Conservation (phyloP, 805 yeast species). For the Nakazawaea sp. region DNA sequence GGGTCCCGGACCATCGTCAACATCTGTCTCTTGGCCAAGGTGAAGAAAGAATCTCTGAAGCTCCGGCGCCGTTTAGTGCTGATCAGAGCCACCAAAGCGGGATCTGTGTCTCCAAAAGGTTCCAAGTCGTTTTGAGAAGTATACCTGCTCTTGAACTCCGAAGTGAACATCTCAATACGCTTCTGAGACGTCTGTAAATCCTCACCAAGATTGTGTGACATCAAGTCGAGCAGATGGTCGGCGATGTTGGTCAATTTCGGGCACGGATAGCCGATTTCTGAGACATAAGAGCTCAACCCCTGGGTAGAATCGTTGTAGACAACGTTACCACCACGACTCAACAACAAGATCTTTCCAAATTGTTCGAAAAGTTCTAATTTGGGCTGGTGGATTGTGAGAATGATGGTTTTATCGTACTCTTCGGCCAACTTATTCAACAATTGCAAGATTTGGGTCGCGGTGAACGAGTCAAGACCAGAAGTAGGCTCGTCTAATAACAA, state of each 20-base stretch:
- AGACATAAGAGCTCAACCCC: conserved; percentile 40
- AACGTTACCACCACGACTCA: conserved; percentile 68
- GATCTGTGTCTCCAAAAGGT: neutral
- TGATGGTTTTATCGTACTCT: conserved; percentile 54
- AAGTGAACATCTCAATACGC: neutral
- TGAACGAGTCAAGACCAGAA: conserved; percentile 78
- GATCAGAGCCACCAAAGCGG: conserved; percentile 4
- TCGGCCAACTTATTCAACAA: conserved; percentile 50
- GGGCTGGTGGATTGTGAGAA: conserved; percentile 81
- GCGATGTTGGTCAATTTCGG: conserved; percentile 65
- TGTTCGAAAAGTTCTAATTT: conserved; percentile 53
- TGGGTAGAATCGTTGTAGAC: conserved; percentile 57
- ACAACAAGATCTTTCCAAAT: conserved; percentile 66
- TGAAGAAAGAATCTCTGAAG: conserved; percentile 2
- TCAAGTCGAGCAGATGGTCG: conserved; percentile 64
- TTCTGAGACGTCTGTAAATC: neutral
- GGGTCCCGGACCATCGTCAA: conserved; percentile 39
- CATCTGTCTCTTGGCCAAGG: conserved; percentile 30
- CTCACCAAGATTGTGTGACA: conserved; percentile 38
- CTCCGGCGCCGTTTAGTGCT: neutral
- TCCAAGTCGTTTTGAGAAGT: neutral
- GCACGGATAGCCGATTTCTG: conserved; percentile 41
- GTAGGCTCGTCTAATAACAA: conserved; percentile 83
- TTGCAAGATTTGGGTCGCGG: conserved; percentile 60
- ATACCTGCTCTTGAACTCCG: neutral